Evolutionary conservation across 2,329 filamentous ascomycete species (phyloP), one percentile per base, ranked within the genome.

Genomic region (Epichloe coenophiala): DNA sequence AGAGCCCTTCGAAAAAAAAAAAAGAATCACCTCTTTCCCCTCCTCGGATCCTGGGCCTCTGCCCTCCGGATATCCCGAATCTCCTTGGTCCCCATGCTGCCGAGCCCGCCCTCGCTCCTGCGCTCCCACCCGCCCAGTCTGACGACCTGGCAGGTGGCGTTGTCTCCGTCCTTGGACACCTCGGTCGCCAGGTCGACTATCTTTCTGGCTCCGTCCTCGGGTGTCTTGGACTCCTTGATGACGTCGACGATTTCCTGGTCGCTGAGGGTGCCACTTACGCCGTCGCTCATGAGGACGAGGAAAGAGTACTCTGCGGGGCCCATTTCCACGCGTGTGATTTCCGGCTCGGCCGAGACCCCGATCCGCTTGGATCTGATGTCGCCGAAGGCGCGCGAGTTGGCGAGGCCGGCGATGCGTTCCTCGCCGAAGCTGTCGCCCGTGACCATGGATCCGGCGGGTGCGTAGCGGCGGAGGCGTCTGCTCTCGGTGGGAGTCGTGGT

Each of bases 211-310:
- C 83, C 93, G 63, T 95, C 81, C 58, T 95, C 91, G 0, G 93
- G 93, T 0, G 91, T 97, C 61, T 77, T 83, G 5, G 89, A 87
- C 68, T 98, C 93, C 67, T 97, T 97, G 60, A 97, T 76, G 35
- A 97, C 82, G 63, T 98, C 93, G 33, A 96, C 90, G 54, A 97
- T 88, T 69, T 98, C 93, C 69, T 97, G 91, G 62, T 98, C 93
- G 50, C 77, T 81, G 21, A 97, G 72, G 15, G 86, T 86, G 6
- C 88, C 91, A 19, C 84, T 91, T 9, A 98, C 81, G 27, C 93
- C 93, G 65, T 98, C 93, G 2, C 81, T 86, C 65, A 95, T 80
- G 45, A 98, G 77, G 2, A 95, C 88, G 48, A 97, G 65, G 68
- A 98, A 98, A 3, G 83, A 83, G 67, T 88, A 96, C 65, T 96